A percentile compares a stretch with the other conserved stretches of the same genome.
phyloP scores from a whole-genome alignment of 208 protist genomes.

The Naegleria fowleri region DNA sequence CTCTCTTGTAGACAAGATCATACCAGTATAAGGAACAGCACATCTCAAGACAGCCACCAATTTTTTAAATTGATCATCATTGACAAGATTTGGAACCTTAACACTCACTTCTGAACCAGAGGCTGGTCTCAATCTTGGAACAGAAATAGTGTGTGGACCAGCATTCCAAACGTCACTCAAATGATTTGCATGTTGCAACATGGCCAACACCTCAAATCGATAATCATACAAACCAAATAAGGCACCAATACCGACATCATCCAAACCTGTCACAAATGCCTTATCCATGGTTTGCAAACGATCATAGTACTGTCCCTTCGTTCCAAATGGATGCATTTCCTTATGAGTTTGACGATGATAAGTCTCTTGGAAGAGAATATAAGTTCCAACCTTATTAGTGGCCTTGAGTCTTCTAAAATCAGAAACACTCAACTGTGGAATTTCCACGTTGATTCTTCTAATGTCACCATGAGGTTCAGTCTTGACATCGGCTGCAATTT shows the following conservation, averaged over 20 bases:
- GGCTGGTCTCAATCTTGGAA: slow-evolving; percentile 49
- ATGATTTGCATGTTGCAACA: slow-evolving; percentile 50
- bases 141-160: slow-evolving; percentile 53
- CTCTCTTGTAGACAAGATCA: slow-evolving; percentile 53
- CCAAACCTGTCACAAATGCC: slow-evolving; percentile 42
- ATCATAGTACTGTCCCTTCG: slow-evolving; percentile 50
- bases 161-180: slow-evolving; percentile 43
- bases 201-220: slow-evolving; percentile 45
- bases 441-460: slow-evolving; percentile 55
- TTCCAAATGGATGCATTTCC: slow-evolving; percentile 46
- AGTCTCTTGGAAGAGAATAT: slow-evolving; percentile 54
- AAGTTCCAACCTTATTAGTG: slow-evolving; percentile 47
- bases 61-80: slow-evolving; percentile 51
- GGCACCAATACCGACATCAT: slow-evolving; percentile 52
- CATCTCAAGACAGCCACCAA: slow-evolving; percentile 47
- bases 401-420: slow-evolving; percentile 50
- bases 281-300: slow-evolving; percentile 47
- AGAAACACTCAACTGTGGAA: slow-evolving; percentile 45
- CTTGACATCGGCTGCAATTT: slow-evolving; percentile 32
- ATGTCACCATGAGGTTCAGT: slow-evolving; percentile 42
- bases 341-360: slow-evolving; percentile 52
- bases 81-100: slow-evolving; percentile 40
- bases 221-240: slow-evolving; percentile 52
- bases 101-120: slow-evolving; percentile 36
- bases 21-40: slow-evolving; percentile 54